These are phyloP conservation scores for Pulicaria dysenterica DNA, from an alignment of 129 eudicot genomes.

Conservation along the genomic window DNA sequence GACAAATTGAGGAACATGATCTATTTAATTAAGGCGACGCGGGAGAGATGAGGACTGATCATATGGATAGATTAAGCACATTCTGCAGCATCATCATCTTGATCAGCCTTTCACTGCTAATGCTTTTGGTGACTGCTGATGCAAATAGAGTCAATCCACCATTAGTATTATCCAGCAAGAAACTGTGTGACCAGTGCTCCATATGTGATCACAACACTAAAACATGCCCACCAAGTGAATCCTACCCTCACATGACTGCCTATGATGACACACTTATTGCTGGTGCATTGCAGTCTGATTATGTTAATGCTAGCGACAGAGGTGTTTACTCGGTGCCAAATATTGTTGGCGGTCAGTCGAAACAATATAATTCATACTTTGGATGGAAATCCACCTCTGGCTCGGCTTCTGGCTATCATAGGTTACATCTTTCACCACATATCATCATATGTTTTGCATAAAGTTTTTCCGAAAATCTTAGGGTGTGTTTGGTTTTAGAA, in stretches of 20 bases:
- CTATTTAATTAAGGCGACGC: background rate
- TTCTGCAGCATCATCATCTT: slow-evolving; percentile 8
- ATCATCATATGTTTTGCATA: background rate
- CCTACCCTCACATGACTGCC: slow-evolving; percentile 82
- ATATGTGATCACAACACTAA: slow-evolving; percentile 45
- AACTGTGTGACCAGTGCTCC: slow-evolving; percentile 57
- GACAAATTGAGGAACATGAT: background rate
- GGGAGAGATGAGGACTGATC: background rate
- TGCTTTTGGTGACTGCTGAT: background rate
- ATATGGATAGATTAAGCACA: slow-evolving; percentile 11
- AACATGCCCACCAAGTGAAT: slow-evolving; percentile 69
- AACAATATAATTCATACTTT: slow-evolving; percentile 47
- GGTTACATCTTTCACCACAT: slow-evolving; percentile 33
- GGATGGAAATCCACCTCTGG: slow-evolving; percentile 77
- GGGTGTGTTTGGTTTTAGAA: too few species aligned
- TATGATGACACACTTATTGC: slow-evolving; percentile 55
- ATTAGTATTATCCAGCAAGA: slow-evolving; percentile 50
- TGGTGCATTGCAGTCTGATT: slow-evolving; percentile 73
- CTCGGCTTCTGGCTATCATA: slow-evolving; percentile 68
- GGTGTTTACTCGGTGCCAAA: slow-evolving; percentile 73
- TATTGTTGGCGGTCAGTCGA: slow-evolving; percentile 48
- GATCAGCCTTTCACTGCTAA: slow-evolving; percentile 18
- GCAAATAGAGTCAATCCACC: slow-evolving; percentile 23
- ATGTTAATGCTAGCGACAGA: slow-evolving; percentile 54
- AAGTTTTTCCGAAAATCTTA: too few species aligned